Conservation (phyloP, 371 early-diverging fungal genomes). For the Apophysomyces trapeziformis region DNA sequence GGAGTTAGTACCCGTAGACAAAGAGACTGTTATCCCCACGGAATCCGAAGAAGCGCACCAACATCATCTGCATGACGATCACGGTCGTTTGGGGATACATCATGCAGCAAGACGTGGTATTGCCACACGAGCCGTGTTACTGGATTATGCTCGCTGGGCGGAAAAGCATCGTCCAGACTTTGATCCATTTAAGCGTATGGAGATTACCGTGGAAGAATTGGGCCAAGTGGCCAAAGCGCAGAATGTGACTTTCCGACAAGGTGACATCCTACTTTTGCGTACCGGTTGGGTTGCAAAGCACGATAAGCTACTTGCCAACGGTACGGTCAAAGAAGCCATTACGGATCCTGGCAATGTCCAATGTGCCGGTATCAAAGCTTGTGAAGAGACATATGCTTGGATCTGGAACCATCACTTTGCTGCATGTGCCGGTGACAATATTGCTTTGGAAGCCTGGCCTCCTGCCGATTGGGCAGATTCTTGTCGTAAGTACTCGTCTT, state of each 20-base stretch:
- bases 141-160: slow-evolving; percentile 22
- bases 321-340: background rate
- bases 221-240: slow-evolving; percentile 15
- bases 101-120: slow-evolving; percentile 23
- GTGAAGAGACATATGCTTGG: slow-evolving; percentile 22
- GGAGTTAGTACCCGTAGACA: background rate
- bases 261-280: slow-evolving; percentile 22
- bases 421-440: slow-evolving; percentile 17
- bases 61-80: background rate
- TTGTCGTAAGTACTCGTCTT: slow-evolving; percentile 20
- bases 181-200: slow-evolving; percentile 21
- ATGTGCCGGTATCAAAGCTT: slow-evolving; percentile 20
- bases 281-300: slow-evolving; percentile 20
- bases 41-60: background rate
- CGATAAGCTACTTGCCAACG: slow-evolving; percentile 11
- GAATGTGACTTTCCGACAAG: slow-evolving; percentile 18
- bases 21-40: background rate
- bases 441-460: slow-evolving; percentile 20
- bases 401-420: slow-evolving; percentile 25
- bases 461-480: slow-evolving; percentile 22
- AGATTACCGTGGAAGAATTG: slow-evolving; percentile 19
- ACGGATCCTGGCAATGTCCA: slow-evolving; percentile 27
- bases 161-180: slow-evolving; percentile 10
- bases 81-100: slow-evolving; percentile 21
- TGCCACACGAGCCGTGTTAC: slow-evolving; percentile 20